phyloP scores from a whole-genome alignment of 139 green algal species.

The Desmodesmus armatus region DNA sequence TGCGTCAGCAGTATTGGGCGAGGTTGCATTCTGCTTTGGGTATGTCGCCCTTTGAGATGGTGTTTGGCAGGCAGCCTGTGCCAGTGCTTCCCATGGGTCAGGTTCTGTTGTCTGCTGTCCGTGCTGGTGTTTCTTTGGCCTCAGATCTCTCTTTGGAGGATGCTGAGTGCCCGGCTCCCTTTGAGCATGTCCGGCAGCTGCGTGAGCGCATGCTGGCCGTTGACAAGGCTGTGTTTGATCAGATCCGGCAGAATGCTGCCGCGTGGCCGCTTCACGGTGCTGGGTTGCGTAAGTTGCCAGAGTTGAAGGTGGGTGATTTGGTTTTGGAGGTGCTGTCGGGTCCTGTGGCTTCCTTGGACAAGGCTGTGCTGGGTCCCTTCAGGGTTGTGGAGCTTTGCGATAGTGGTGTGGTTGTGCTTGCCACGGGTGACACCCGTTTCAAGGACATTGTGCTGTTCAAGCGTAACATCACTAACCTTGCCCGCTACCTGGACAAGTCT shows the following conservation, averaged over 20 bases:
- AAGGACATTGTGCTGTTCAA: neutral
- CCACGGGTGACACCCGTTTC: neutral
- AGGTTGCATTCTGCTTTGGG: conserved; percentile 14
- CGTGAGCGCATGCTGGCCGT: too few relatives aligned
- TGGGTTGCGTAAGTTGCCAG: too few relatives aligned
- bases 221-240: too few relatives aligned
- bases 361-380: neutral
- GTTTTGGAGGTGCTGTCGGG: conserved; percentile 10
- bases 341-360: neutral
- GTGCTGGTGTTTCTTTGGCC: neutral
- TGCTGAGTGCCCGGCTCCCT: neutral
- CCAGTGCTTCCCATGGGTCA: neutral
- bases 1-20: conserved; percentile 1
- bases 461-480: neutral
- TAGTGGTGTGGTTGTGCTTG: neutral
- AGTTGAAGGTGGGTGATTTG: neutral
- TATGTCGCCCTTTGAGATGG: conserved; percentile 33
- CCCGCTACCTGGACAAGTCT: neutral
- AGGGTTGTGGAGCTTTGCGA: neutral
- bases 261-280: neutral
- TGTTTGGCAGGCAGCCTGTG: conserved; percentile 21
- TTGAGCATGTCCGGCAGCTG: conserved; percentile 24
- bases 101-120: neutral
- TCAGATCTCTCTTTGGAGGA: neutral
- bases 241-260: too few relatives aligned